A percentile compares a stretch with the other conserved stretches of the same genome.
phyloP scores from a whole-genome alignment of 495 filamentous ascomycete genomes.

The Chlorociboria aeruginascens region DNA sequence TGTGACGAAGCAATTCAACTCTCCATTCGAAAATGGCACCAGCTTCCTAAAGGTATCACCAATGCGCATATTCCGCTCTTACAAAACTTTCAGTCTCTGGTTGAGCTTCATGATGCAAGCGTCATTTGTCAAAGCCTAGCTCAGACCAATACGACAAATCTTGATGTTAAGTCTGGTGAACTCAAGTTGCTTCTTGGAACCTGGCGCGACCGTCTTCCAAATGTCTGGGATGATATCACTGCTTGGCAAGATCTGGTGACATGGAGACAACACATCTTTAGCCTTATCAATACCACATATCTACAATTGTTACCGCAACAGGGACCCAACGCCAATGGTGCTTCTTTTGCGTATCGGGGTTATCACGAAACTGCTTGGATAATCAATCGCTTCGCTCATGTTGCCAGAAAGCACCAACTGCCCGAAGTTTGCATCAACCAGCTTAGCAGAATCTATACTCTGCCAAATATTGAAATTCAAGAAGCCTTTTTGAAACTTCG shows the following conservation, averaged over 20 bases:
- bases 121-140: slow-evolving; percentile 84
- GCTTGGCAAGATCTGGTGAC: slow-evolving; percentile 98
- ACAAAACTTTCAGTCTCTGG: slow-evolving; percentile 97
- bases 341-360: slow-evolving; percentile 87
- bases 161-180: slow-evolving; percentile 91
- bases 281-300: slow-evolving; percentile 90
- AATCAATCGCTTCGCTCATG: slow-evolving; percentile 97
- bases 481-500: slow-evolving; percentile 95
- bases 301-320: slow-evolving; percentile 73
- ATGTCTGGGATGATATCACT: slow-evolving; percentile 99
- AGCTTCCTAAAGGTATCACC: slow-evolving; percentile 82
- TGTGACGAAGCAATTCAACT: slow-evolving; percentile 95
- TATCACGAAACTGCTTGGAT: slow-evolving; percentile 99
- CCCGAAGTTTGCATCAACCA: slow-evolving; percentile 96
- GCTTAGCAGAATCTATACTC: slow-evolving; percentile 91
- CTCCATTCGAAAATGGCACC: slow-evolving; percentile 96
- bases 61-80: slow-evolving; percentile 91
- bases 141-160: slow-evolving; percentile 68
- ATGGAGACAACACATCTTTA: slow-evolving; percentile 98
- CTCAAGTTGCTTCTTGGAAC: slow-evolving; percentile 87
- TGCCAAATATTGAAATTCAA: slow-evolving; percentile 99
- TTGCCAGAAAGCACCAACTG: slow-evolving; percentile 92
- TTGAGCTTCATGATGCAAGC: slow-evolving; percentile 95
- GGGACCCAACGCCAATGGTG: slow-evolving; percentile 63
- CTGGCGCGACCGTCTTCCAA: slow-evolving; percentile 91